phyloP scores from a whole-genome alignment of 2,329 filamentous ascomycete genomes.

The Periconia macrospinosa region DNA sequence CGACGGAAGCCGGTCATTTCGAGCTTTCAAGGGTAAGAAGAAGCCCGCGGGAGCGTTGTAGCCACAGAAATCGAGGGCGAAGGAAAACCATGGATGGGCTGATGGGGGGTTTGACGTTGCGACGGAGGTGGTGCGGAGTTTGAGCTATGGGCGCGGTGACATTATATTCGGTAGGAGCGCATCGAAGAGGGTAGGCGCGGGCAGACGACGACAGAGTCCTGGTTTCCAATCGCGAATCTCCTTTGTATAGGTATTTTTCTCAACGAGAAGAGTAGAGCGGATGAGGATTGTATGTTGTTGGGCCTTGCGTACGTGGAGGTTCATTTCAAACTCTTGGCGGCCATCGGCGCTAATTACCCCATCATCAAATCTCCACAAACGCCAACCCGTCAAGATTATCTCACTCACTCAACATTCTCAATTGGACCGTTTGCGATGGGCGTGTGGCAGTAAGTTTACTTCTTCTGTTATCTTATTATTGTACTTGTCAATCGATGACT shows the following conservation, averaged over 20 bases:
- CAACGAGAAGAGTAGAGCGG: background rate
- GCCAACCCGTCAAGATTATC: background rate
- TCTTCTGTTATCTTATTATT: background rate
- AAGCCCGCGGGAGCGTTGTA: background rate
- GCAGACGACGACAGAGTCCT: background rate
- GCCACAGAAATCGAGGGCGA: background rate
- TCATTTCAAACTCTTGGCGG: slow-evolving; percentile 5
- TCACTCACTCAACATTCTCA: slow-evolving; percentile 4
- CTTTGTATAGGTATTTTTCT: background rate
- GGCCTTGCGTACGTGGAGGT: background rate
- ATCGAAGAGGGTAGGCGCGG: background rate
- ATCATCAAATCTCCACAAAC: background rate
- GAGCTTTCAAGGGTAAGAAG: background rate
- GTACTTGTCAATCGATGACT: slow-evolving; percentile 2
- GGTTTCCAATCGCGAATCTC: background rate
- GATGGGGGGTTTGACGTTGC: background rate
- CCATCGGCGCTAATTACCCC: slow-evolving; percentile 1
- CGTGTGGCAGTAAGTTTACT: slow-evolving; percentile 38
- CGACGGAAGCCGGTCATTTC: slow-evolving; percentile 40
- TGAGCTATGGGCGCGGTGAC: background rate
- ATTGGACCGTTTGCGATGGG: slow-evolving; percentile 26
- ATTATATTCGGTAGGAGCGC: background rate
- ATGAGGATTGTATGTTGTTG: background rate
- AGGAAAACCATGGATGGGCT: background rate
- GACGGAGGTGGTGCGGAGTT: slow-evolving; percentile 6